A percentile compares a stretch with the other conserved stretches of the same genome.
These are phyloP conservation scores for Cucurbita pepo DNA, from an alignment of 306 rosid species.

Conservation along the genomic window DNA sequence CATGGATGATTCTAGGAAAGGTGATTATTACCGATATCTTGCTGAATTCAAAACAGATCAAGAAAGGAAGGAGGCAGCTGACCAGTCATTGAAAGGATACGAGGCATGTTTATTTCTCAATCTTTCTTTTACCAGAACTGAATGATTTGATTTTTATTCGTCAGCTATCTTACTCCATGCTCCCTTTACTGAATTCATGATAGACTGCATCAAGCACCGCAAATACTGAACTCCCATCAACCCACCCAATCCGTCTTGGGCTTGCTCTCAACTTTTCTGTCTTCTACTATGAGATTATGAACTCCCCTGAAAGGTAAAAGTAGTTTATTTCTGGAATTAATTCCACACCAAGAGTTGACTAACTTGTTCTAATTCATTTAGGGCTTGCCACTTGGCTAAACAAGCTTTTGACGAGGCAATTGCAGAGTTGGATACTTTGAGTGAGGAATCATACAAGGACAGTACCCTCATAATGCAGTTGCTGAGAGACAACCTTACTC, in stretches of 20 bases:
- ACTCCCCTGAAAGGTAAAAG: conserved; percentile 83
- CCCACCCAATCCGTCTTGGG: conserved; percentile 96
- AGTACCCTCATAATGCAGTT: conserved; percentile 97
- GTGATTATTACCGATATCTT: conserved; percentile 57
- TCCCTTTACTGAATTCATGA: conserved; percentile 8
- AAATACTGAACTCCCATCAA: conserved; percentile 80
- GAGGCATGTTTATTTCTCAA: conserved; percentile 35
- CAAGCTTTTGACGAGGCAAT: conserved; percentile 99
- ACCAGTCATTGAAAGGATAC: conserved; percentile 55
- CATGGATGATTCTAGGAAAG: conserved; percentile 39
- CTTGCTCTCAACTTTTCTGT: conserved; percentile 97
- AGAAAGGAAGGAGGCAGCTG: conserved; percentile 65
- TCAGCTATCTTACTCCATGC: conserved; percentile 1
- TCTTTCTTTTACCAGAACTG: conserved; percentile 8
- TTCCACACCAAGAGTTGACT: conserved; percentile 6
- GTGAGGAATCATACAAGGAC: conserved; percentile 98
- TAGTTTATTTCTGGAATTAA: not conserved
- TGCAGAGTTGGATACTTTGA: conserved; percentile 94
- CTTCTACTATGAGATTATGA: conserved; percentile 92
- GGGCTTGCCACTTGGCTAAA: conserved; percentile 99
- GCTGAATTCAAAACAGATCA: conserved; percentile 66
- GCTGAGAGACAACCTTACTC: conserved; percentile 96
- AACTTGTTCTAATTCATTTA: conserved; percentile 18
- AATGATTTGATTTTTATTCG: conserved; percentile 1
- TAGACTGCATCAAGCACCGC: conserved; percentile 87